phyloP scores from a whole-genome alignment of 225 moss, liverwort and hornwort species.

The Polytrichum formosum region DNA sequence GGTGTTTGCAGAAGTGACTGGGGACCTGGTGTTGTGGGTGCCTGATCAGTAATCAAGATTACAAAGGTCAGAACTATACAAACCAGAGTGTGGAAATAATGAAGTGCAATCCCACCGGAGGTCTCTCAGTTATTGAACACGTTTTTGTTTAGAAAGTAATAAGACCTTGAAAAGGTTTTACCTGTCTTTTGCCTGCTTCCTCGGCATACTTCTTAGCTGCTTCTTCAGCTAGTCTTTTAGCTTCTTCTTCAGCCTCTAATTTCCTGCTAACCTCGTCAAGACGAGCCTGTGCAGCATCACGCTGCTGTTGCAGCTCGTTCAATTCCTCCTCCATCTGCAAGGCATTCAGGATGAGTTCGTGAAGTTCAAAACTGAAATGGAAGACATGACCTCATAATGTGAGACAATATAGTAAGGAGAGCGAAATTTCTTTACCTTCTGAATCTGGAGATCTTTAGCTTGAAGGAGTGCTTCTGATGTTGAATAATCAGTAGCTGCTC shows the following conservation, averaged over 20 bases:
- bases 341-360: constrained; percentile 5
- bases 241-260: constrained; percentile 74
- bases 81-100: no score
- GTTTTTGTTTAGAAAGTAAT: neutral
- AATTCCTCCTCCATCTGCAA: constrained; percentile 88
- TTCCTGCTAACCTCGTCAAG: constrained; percentile 83
- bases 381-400: neutral
- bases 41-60: neutral
- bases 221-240: constrained; percentile 59
- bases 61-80: no score
- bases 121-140: no score
- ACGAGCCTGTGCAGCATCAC: constrained; percentile 84
- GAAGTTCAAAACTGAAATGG: neutral
- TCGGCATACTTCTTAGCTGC: constrained; percentile 40
- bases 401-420: neutral
- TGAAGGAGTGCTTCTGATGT: constrained; percentile 81
- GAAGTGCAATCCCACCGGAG: no score
- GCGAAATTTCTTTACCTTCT: constrained; percentile 39
- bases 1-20: constrained; percentile 26
- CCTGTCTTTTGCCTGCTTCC: constrained; percentile 29
- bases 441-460: constrained; percentile 93
- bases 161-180: neutral
- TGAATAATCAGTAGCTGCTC: constrained; percentile 31
- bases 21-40: constrained; percentile 44
- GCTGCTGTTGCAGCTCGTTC: constrained; percentile 68